Base-by-base conservation (phyloP, 805 yeast genomes). In the Wickerhamiella domercqiae region DNA sequence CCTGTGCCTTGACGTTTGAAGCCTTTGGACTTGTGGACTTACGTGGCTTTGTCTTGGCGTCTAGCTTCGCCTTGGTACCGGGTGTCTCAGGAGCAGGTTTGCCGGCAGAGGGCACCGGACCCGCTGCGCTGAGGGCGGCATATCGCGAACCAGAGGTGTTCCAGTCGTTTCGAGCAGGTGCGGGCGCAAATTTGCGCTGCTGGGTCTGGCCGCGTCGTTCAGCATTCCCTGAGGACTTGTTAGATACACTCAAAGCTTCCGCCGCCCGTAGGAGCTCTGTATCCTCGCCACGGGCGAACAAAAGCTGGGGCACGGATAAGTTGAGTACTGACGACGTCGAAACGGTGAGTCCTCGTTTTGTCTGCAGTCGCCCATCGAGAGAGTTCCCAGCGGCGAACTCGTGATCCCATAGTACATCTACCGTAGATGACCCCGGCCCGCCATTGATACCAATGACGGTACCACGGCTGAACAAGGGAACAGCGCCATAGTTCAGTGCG, bases 401-500 rank as follows among this genome's bases (percentile, higher is more conserved):
- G 39, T 68, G 60, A 52, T 90, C 99, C 65, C 87, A 90, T 26
- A 90, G 57, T 36, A 90, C 75, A 45, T 79, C 83, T 39, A 90
- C 62, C 1, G 76, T 69, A 7, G 69, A 55, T 47, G 75, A 71
- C 13, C n/a, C 21, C 14, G 26, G 14, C 14, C n/a, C 30, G 15
- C 39, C 38, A 25, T 72, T 67, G 30, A 81, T 82, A 29, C 72
- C 64, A 35, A 81, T 78, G 38, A 90, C 93, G 1, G 95, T 84
- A 55, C 99, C 99, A 51, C 78, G 78, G 19, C 81, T 68, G 53
- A 78, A 83, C 39, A 76, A 59, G 20, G 95, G 94, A 13, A 86
- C 94, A 52, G 81, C 83, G 36, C 97, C 97, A 18, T 80, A 73
- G 48, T 76, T 80, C 48, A 78, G 78, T 17, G 83, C 79, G 47